Conservation (phyloP, 2,329 filamentous ascomycete genomes). For the Hyphodiscus sp. region DNA sequence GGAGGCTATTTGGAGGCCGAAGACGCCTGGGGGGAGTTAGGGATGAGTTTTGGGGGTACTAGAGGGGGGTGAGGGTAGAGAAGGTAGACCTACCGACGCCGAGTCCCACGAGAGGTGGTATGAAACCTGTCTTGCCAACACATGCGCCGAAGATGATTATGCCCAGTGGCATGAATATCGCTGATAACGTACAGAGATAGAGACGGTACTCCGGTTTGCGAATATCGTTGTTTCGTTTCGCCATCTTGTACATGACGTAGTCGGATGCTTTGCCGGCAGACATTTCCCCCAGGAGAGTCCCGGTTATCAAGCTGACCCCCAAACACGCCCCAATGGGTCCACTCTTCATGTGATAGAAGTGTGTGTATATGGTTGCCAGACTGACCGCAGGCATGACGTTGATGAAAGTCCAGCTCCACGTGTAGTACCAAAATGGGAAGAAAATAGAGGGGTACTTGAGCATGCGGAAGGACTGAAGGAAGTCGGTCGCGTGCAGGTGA, state of each 20-base stretch:
- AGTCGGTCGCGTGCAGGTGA: constrained; percentile 20
- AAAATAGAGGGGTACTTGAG: constrained; percentile 25
- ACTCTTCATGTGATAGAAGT: constrained; percentile 18
- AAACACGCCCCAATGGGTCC: constrained; percentile 26
- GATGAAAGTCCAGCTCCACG: constrained; percentile 26
- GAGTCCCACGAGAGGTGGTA: constrained; percentile 25
- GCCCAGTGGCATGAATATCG: constrained; percentile 25
- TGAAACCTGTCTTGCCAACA: constrained; percentile 16
- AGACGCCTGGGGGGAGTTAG: constrained; percentile 7
- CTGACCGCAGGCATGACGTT: constrained; percentile 26
- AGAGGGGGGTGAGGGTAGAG: not conserved
- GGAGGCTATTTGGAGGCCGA: constrained; percentile 24
- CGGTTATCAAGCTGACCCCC: constrained; percentile 21
- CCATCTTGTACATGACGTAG: constrained; percentile 19
- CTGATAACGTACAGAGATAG: constrained; percentile 22
- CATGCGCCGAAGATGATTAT: constrained; percentile 26
- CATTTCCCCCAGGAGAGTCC: constrained; percentile 23
- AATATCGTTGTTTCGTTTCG: constrained; percentile 12
- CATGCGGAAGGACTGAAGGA: constrained; percentile 25
- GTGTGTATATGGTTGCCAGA: constrained; percentile 23
- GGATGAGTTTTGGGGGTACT: too few species aligned
- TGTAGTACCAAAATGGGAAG: constrained; percentile 27
- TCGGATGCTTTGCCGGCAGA: constrained; percentile 24
- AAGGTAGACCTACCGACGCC: constrained; percentile 8
- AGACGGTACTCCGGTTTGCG: constrained; percentile 26